Evolutionary conservation across 1,139 yeast species (phyloP).

Genomic region (Blastobotrys persicus): DNA sequence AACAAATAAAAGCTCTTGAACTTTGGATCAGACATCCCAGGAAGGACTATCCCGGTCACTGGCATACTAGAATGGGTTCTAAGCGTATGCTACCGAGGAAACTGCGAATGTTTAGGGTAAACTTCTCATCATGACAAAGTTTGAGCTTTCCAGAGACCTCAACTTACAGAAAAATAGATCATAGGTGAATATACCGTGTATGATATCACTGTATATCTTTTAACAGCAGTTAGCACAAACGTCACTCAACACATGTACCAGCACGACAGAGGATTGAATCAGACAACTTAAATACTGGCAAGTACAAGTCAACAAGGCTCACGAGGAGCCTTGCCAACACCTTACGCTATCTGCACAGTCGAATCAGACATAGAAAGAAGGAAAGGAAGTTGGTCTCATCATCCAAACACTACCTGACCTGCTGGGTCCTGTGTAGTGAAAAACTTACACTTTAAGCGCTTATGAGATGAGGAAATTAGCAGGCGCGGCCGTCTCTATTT

Average conservation of each 20-base stretch:
- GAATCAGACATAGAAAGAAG: conserved; percentile 82
- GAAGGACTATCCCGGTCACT: conserved; percentile 74
- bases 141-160: background rate
- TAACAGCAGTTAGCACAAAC: background rate
- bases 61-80: conserved; percentile 77
- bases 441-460: conserved; percentile 10
- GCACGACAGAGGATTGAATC: conserved; percentile 41
- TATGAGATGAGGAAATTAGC: conserved; percentile 4
- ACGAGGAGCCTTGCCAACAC: conserved; percentile 40
- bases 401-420: conserved; percentile 13
- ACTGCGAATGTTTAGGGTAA: conserved; percentile 81
- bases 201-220: conserved; percentile 3
- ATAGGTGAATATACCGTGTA: background rate
- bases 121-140: conserved; percentile 62
- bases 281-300: conserved; percentile 76
- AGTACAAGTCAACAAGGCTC: conserved; percentile 55
- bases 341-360: conserved; percentile 86
- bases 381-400: conserved; percentile 35
- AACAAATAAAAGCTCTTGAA: background rate
- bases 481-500: conserved; percentile 9
- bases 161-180: background rate
- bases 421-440: background rate
- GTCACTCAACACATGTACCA: conserved; percentile 8
- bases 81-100: conserved; percentile 83
- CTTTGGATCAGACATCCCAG: conserved; percentile 62